phyloP scores from a whole-genome alignment of 1,284 basidiomycete species.

The Ganoderma meredithae region DNA sequence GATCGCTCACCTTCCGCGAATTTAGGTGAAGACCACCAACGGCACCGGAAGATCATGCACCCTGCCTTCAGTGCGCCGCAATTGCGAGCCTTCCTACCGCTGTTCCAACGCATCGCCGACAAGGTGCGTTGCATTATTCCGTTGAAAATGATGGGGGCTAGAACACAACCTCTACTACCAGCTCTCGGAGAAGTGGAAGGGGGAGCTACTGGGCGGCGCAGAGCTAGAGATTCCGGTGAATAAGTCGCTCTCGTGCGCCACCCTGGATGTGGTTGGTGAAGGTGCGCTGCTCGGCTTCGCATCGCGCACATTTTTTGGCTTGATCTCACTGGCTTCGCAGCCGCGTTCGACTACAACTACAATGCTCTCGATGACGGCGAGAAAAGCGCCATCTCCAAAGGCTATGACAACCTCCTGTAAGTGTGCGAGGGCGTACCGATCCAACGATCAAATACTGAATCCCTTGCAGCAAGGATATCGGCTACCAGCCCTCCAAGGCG shows the following conservation, averaged over 20 bases:
- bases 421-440: conserved; percentile 12
- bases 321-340: conserved; percentile 23
- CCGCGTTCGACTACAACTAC: conserved; percentile 43
- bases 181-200: conserved; percentile 33
- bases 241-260: conserved; percentile 38
- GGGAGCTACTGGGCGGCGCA: conserved; percentile 16
- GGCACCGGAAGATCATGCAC: conserved; percentile 42
- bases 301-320: no score
- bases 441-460: neutral
- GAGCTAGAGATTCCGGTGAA: conserved; percentile 21
- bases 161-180: neutral
- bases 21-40: conserved; percentile 35
- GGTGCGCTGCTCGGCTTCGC: conserved; percentile 23
- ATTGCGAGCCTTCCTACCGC: conserved; percentile 33
- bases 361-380: conserved; percentile 37
- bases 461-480: conserved; percentile 19
- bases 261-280: conserved; percentile 44
- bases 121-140: conserved; percentile 22
- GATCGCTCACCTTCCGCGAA: neutral
- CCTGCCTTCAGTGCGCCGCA: conserved; percentile 38
- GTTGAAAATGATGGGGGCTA: no score
- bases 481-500: conserved; percentile 33
- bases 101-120: conserved; percentile 31
- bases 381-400: conserved; percentile 34
- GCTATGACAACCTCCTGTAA: conserved; percentile 43